phyloP scores from a whole-genome alignment of 768 basidiomycete genomes.

The Hortiboletus campestris region DNA sequence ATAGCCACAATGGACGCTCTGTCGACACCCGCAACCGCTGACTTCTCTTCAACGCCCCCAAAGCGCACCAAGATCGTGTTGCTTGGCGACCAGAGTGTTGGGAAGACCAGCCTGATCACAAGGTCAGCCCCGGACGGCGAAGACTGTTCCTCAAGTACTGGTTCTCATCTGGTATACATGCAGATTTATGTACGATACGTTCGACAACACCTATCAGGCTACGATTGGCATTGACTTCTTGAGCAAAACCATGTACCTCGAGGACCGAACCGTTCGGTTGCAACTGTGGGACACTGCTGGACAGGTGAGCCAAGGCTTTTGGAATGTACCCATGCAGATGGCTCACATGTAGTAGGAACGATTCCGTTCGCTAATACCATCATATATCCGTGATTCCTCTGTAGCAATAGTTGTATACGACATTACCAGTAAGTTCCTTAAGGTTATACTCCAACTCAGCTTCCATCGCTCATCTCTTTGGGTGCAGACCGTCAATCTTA shows the following conservation, averaged over 20 bases:
- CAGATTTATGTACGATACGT: constrained; percentile 99
- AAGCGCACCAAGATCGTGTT: constrained; percentile 97
- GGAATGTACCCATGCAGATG: neutral
- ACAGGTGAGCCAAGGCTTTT: constrained; percentile 51
- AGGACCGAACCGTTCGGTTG: constrained; percentile 95
- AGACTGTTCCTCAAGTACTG: neutral
- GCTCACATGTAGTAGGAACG: constrained; percentile 63
- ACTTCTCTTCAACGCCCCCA: constrained; percentile 84
- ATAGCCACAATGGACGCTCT: constrained; percentile 45
- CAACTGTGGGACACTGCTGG: constrained; percentile 99
- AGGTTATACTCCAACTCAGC: neutral
- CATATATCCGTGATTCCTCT: constrained; percentile 97
- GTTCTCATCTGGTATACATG: neutral
- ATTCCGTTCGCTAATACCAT: constrained; percentile 95
- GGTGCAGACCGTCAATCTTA: constrained; percentile 91
- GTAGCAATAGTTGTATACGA: constrained; percentile 99
- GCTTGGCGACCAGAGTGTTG: constrained; percentile 95
- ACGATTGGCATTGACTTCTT: constrained; percentile 99
- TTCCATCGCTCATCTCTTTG: constrained; percentile 2
- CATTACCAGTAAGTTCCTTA: constrained; percentile 79
- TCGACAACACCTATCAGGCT: constrained; percentile 98
- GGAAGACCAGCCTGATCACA: constrained; percentile 98
- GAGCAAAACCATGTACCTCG: constrained; percentile 99
- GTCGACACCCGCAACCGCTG: constrained; percentile 69
- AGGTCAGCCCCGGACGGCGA: constrained; percentile 51